A percentile compares a stretch with the other conserved stretches of the same genome.
Evolutionary conservation across 1,284 basidiomycete genomes (phyloP).

Genomic region (Heliocybe sulcata): DNA sequence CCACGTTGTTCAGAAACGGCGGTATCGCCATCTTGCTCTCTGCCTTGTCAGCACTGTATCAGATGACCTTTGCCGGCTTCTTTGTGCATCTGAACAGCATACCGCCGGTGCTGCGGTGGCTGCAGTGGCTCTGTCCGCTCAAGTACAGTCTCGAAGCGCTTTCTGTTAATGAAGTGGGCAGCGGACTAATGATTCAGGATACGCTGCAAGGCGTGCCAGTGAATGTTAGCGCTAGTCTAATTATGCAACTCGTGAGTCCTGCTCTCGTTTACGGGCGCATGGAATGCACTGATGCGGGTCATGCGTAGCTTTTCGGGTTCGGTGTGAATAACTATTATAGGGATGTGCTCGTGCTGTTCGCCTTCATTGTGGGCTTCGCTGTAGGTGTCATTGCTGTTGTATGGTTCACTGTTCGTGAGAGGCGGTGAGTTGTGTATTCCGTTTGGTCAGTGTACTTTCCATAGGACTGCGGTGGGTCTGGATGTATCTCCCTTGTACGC

Average conservation of each 20-base stretch:
- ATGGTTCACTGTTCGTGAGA: conserved; percentile 69
- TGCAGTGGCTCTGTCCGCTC: conserved; percentile 72
- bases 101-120: conserved; percentile 80
- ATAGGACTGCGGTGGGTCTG: too few species aligned
- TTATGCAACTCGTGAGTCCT: conserved; percentile 67
- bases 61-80: conserved; percentile 83
- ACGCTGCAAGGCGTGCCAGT: conserved; percentile 76
- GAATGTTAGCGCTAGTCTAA: conserved; percentile 67
- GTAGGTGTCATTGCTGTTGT: conserved; percentile 64
- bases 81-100: conserved; percentile 79
- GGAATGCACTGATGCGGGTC: conserved; percentile 4
- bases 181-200: conserved; percentile 80
- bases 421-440: too few species aligned
- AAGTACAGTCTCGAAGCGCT: conserved; percentile 81
- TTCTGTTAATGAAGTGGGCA: conserved; percentile 82
- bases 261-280: background rate
- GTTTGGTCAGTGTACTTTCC: too few species aligned
- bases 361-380: conserved; percentile 74
- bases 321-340: conserved; percentile 70
- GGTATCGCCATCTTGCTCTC: conserved; percentile 84
- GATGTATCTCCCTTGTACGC: too few species aligned
- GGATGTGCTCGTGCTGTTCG: conserved; percentile 81
- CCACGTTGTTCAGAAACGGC: conserved; percentile 73
- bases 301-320: conserved; percentile 77
- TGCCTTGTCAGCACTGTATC: conserved; percentile 68